A percentile compares a stretch with the other conserved stretches of the same genome.
phyloP scores from a whole-genome alignment of 202 grass and related monocot species.

The Panicum virgatum region DNA sequence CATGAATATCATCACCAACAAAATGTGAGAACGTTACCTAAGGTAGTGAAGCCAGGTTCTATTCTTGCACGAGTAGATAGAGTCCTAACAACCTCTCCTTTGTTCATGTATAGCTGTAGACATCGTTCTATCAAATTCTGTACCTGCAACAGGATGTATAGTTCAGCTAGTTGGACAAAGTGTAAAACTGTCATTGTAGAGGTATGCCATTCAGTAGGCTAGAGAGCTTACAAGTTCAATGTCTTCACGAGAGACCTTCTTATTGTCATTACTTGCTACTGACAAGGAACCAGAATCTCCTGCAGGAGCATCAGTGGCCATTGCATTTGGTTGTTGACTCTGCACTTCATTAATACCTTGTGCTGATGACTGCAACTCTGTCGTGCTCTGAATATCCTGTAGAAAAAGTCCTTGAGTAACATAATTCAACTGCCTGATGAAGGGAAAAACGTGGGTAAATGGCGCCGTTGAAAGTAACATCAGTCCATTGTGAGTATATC shows the following conservation, averaged over 20 bases:
- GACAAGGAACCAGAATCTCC: conserved; percentile 71
- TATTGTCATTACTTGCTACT: conserved; percentile 75
- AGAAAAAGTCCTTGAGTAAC: conserved; percentile 38
- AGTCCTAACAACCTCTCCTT: conserved; percentile 84
- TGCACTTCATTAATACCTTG: conserved; percentile 73
- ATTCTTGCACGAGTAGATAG: conserved; percentile 93
- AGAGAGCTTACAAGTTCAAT: conserved; percentile 86
- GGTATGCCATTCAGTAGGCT: conserved; percentile 13
- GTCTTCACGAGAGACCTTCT: conserved; percentile 96
- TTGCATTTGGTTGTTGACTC: conserved; percentile 58
- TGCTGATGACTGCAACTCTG: conserved; percentile 61
- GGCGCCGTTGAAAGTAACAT: conserved; percentile 5
- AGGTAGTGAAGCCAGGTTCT: conserved; percentile 98
- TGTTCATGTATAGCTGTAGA: conserved; percentile 96
- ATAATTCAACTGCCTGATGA: conserved; percentile 17
- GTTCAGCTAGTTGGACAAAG: conserved; percentile 24
- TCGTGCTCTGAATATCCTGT: conserved; percentile 79
- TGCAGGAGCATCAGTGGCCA: conserved; percentile 53
- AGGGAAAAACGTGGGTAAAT: not conserved
- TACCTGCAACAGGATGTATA: conserved; percentile 57
- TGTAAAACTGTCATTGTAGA: conserved; percentile 3
- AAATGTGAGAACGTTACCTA: conserved; percentile 58
- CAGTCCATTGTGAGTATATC: conserved; percentile 14
- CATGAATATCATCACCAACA: conserved; percentile 17
- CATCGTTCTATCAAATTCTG: conserved; percentile 99